These are phyloP conservation scores for Fomitopsis schrenkii DNA, from an alignment of 1,284 basidiomycete species.

Conservation along the genomic window DNA sequence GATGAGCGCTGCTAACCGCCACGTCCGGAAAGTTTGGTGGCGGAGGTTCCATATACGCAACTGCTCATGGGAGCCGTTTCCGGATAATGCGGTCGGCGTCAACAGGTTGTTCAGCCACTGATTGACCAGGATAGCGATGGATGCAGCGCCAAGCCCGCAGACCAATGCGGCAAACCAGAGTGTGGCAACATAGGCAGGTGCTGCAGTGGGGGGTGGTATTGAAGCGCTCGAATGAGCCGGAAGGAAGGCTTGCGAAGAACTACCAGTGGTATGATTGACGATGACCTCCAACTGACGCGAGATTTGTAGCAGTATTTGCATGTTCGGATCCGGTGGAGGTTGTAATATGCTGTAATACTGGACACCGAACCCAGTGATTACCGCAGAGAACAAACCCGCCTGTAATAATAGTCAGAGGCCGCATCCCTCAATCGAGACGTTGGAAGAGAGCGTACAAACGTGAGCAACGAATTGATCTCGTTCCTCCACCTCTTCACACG, in stretches of 20 bases:
- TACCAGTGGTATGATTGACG: background rate
- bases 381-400: constrained; percentile 1
- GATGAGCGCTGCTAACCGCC: constrained; percentile 18
- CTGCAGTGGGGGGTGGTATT: background rate
- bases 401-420: too few relatives aligned
- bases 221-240: background rate
- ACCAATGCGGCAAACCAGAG: background rate
- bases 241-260: background rate
- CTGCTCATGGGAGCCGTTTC: background rate
- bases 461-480: background rate
- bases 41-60: background rate
- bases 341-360: background rate
- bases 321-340: background rate
- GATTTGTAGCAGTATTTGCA: background rate
- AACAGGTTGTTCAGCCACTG: background rate
- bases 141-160: background rate
- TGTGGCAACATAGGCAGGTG: background rate
- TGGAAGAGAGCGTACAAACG: too few relatives aligned
- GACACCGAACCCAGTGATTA: background rate
- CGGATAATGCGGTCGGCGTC: background rate
- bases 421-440: too few relatives aligned
- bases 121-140: background rate
- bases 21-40: background rate
- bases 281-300: background rate
- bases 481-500: background rate